Base-by-base conservation (phyloP, 2,329 filamentous ascomycete species). In the Verticillium nonalfalfae region DNA sequence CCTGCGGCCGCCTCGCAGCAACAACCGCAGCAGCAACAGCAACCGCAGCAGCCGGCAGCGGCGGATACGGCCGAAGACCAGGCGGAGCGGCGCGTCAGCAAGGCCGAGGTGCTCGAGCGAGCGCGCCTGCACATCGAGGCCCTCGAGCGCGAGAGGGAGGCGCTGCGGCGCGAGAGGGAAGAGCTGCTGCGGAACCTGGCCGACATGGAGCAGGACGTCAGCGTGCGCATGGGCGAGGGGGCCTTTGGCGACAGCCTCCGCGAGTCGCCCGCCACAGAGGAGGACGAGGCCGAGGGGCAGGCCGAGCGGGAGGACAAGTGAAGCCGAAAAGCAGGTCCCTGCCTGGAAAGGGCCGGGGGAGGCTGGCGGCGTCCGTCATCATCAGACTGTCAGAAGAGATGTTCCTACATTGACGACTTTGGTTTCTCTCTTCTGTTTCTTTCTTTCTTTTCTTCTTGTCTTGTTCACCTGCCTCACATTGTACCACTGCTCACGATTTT, bases 81-180 rank as follows among this genome's bases (percentile, higher is more conserved):
- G n/a, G 38, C 21, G 14, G 57, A 58, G 36, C 66, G 64, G 31
- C 68, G 69, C n/a, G 65, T 73, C 31, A 75, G 73, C 64, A 76
- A 76, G 60, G 72, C 68, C 9, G 73, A 75, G 60, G 73, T 76
- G 4, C 61, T 76, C 35, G 73, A 75, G 40, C 66, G 73, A 65
- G 73, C 73, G 38, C 68, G 70, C 13, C 63, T 66, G 56, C 71
- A 75, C 58, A 76, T 76, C 50, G 61, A 68, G 59, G 61, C 64
- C 54, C 63, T 76, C 33, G 73, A 76, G 62, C 67, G 66, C 54
- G 69, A 72, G 56, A 64, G 68, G 15, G 66, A 69, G 21, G 59
- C 57, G 5, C 69, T 76, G 15, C 67, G 68, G n/a, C 65, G 64
- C 36, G 72, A 75, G 58, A 67, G 68, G 4, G 66, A 70, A 21